Base-by-base conservation (phyloP, 257 asterid genomes). In the Gardenia jasminoides region DNA sequence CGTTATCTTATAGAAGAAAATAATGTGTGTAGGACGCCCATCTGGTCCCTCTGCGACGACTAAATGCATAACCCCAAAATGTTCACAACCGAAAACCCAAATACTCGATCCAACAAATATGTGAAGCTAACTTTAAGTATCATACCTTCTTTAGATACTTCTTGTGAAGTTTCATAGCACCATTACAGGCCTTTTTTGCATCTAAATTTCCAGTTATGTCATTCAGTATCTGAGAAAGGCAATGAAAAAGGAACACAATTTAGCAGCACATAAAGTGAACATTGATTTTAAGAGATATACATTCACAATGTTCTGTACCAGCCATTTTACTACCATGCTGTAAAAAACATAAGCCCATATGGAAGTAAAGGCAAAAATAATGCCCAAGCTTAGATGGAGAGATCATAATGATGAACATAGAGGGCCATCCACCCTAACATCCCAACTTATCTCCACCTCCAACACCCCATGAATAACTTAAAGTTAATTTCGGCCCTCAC, bases 121-220 rank as follows among this genome's bases (percentile, higher is more conserved):
- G 10, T 10, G 31, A 43, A 43, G 67, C 33, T 7, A 36, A 43
- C 11, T n/a, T 2, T 61, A 16, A 66, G 22, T 15, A 67, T 28
- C 58, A 46, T 83, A 91, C 98, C 96, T 91, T 90, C 79, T 83
- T 93, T 6, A 93, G 86, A 83, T 93, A 93, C 70, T 93, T 88
- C 89, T 92, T 93, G 90, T 92, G 98, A 85, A 93, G 92, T 86
- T 93, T 93, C 90, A 93, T 78, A 73, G 98, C 96, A 39, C 90
- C 87, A 8, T 69, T 76, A 78, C 97, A 93, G 26, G 98, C 97
- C 84, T 91, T 92, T 67, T 79, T 93, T 22, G 97, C 98, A 65
- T 93, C 97, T 76, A 93, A 80, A 81, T 87, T 91, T 9, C 98
- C 98, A 13, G 97, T 89, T 41, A 92, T 87, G 83, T 93, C 98